phyloP scores from a whole-genome alignment of 78 protist genomes.

The Bodo saltans region DNA sequence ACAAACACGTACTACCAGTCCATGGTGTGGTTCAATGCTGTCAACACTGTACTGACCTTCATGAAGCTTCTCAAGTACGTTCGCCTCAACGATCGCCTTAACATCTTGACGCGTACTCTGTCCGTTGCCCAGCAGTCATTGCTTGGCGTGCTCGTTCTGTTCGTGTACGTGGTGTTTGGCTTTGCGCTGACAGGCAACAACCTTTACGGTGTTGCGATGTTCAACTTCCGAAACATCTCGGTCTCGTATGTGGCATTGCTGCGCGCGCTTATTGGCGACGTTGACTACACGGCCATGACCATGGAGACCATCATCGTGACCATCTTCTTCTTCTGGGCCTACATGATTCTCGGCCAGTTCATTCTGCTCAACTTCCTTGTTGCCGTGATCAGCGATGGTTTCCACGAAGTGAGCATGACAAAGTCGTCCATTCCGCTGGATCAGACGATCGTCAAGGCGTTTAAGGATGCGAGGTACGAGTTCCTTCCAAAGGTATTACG shows the following conservation, averaged over 20 bases:
- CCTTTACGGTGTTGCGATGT: constrained; percentile 10
- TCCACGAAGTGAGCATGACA: constrained; percentile 4
- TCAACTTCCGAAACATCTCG: background rate
- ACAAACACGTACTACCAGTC: background rate
- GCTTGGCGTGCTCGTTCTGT: constrained; percentile 1
- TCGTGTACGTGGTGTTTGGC: constrained; percentile 21
- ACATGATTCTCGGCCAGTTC: constrained; percentile 7
- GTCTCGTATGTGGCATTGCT: background rate
- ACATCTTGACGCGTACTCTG: constrained; percentile 30
- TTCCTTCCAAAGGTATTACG: constrained; percentile 4
- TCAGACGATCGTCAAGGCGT: background rate
- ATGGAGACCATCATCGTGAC: background rate
- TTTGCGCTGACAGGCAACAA: background rate
- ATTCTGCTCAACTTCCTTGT: constrained; percentile 24
- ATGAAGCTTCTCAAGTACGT: constrained; percentile 17
- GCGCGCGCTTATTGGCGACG: constrained; percentile 18
- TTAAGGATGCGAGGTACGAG: background rate
- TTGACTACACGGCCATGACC: constrained; percentile 26
- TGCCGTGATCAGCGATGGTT: constrained; percentile 35
- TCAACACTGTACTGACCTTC: constrained; percentile 22
- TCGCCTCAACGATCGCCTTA: constrained; percentile 34
- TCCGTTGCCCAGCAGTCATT: constrained; percentile 12
- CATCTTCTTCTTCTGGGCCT: constrained; percentile 5
- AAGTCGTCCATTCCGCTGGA: constrained; percentile 6
- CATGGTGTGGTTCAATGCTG: background rate